Base-by-base conservation (phyloP, 2,329 filamentous ascomycete species). In the Paraphaeosphaeria sporulosa region DNA sequence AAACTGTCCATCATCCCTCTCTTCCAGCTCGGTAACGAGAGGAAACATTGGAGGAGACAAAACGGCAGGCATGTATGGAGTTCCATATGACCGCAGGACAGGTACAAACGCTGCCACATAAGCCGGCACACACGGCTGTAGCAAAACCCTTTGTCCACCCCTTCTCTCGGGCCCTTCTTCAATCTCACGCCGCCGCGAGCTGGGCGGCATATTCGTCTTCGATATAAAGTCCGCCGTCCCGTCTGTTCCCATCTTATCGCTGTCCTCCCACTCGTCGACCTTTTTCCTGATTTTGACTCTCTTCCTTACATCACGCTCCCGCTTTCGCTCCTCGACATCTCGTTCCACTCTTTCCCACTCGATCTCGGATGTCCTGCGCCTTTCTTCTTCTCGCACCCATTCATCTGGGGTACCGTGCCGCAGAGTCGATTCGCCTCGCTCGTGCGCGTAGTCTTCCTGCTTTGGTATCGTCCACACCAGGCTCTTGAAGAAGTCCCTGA, bases 401-500 rank as follows among this genome's bases (percentile, higher is more conserved):
- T 15, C 27, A 4, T 42, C 48, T n/a, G 40, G 36, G 34, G 50
- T 48, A 30, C 59, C 59, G n/a, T 44, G 15, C 50, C 59, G 23
- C 36, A 36, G 51, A 12, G 44, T 21, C 27, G 8, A 21, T 10
- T 30, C 44, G 34, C 19, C 19, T 15, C 43, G 17, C 15, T 25
- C 48, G 19, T 62, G 40, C 25, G 55, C 55, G 12, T 57, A 49
- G 34, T 59, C 32, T 34, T 54, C 38, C 17, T 40, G 38, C n/a
- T n/a, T 40, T 8, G 2, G 15, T n/a, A 19, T 56, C 7, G 52
- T 43, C 36, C 54, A 8, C 10, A 23, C 36, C 2, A 64, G 13
- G 0, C 54, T 2, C 9, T 65, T 60, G 30, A 70, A 61, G 62
- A 65, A 73, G 12, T 65, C 59, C 32, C 63, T 63, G 2, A 74